These are phyloP conservation scores for Nigrospora oryzae DNA, from an alignment of 2,329 filamentous ascomycete species.

Conservation along the genomic window DNA sequence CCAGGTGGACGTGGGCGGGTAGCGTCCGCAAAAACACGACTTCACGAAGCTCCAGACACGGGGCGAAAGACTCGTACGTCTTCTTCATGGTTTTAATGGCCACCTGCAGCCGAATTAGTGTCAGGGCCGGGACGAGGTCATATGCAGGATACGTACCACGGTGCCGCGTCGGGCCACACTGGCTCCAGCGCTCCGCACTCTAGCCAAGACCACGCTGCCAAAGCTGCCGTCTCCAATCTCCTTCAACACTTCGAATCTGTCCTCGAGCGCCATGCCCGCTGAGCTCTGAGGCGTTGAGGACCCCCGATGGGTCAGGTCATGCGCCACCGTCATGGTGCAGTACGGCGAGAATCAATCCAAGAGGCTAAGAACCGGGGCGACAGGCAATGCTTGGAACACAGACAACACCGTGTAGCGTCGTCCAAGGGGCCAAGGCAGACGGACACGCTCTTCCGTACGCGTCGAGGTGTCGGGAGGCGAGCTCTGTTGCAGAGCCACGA, in stretches of 20 bases:
- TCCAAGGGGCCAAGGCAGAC: constrained; percentile 10
- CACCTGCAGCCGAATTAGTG: constrained; percentile 47
- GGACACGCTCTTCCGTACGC: constrained; percentile 14
- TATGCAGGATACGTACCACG: constrained; percentile 54
- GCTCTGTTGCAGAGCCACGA: constrained; percentile 29
- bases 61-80: constrained; percentile 84
- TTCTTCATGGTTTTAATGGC: constrained; percentile 99
- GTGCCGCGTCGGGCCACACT: constrained; percentile 84
- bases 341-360: neutral
- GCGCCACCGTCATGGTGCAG: constrained; percentile 65
- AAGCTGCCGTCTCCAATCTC: constrained; percentile 99
- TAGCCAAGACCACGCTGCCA: constrained; percentile 85
- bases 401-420: constrained; percentile 10
- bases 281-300: constrained; percentile 42
- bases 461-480: constrained; percentile 11
- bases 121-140: neutral
- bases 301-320: constrained; percentile 64
- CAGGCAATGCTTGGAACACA: neutral
- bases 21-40: constrained; percentile 93
- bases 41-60: constrained; percentile 88
- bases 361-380: constrained; percentile 4
- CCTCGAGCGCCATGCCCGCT: constrained; percentile 62
- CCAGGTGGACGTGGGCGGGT: constrained; percentile 80
- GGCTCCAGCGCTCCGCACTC: constrained; percentile 84
- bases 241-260: constrained; percentile 94